Base-by-base conservation (phyloP, 257 asterid genomes). In the Marsdenia floribunda region DNA sequence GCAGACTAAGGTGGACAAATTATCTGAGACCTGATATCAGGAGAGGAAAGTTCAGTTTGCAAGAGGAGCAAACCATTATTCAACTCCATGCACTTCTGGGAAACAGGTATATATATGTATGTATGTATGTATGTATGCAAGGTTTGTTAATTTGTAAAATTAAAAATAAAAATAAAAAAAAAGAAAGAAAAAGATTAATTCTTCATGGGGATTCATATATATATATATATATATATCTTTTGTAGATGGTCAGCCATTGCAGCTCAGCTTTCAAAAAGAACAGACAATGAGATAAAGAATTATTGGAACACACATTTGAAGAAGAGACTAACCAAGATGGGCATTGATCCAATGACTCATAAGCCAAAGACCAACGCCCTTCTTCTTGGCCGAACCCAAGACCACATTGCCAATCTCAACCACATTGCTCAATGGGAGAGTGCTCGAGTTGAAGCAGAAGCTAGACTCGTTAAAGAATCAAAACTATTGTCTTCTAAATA, bases 371-470 rank as follows among this genome's bases (percentile, higher is more conserved):
- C 75, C 49, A 93, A 89, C 13, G 69, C 92, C 44, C 84, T 89
- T 13, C 18, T 76, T 90, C 16, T 18, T 3, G 29, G 49, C 49
- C 4, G 29, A 89, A 72, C 80, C 95, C 22, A 90, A 87, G 49
- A 44, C 33, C 80, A 72, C 33, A 88, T 89, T 0, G 92, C 96
- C 14, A 87, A 86, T 76, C 88, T 91, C 4, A 89, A 88, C 86
- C 96, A 91, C 60, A 88, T 91, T 87, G 96, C 91, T 35, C 96
- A 88, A 76, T 90, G 96, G 97, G 96, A 91, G 75, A 91, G 92
- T 50, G 96, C 96, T 11, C 83, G 97, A 0, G 87, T 88, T 24
- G 92, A 91, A 83, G 97, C 94, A 16, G 96, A 90, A 80, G 90
- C 93, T 14, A 74, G 97, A 71, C 77, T 91, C 46, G 93, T 75